These are phyloP conservation scores for Barnettozyma californica DNA, from an alignment of 805 yeast genomes.

Conservation along the genomic window DNA sequence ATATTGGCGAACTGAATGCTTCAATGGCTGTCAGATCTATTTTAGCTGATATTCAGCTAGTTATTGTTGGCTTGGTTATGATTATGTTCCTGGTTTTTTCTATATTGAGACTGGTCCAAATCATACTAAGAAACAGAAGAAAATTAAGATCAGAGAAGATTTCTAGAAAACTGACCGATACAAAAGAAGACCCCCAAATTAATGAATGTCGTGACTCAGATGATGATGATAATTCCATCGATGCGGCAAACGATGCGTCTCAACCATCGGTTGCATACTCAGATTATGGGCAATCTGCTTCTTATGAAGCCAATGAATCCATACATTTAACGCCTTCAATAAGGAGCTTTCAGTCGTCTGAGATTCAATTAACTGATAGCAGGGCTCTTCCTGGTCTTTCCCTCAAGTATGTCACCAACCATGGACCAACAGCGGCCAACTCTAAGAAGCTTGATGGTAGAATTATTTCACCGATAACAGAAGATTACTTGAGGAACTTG, in stretches of 20 bases:
- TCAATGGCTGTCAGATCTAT: slow-evolving; percentile 36
- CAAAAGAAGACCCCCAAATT: background rate
- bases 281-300: background rate
- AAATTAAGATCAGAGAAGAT: background rate
- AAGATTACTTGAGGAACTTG: slow-evolving; percentile 10
- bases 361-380: slow-evolving; percentile 8
- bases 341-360: background rate
- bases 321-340: background rate
- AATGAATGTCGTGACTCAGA: background rate
- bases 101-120: slow-evolving; percentile 4
- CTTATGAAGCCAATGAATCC: background rate
- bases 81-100: slow-evolving; percentile 7
- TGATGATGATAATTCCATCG: background rate
- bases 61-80: slow-evolving; percentile 5
- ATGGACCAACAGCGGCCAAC: background rate
- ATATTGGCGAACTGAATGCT: slow-evolving; percentile 30
- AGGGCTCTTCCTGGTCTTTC: slow-evolving; percentile 12
- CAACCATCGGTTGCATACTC: background rate
- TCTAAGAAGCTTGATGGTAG: background rate
- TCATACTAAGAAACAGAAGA: slow-evolving; percentile 3
- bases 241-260: background rate
- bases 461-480: slow-evolving; percentile 10
- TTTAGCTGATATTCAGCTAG: slow-evolving; percentile 27
- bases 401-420: slow-evolving; percentile 3
- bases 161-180: background rate